A percentile compares a stretch with the other conserved stretches of the same genome.
phyloP scores from a whole-genome alignment of 768 basidiomycete genomes.

The Boletus sp. region DNA sequence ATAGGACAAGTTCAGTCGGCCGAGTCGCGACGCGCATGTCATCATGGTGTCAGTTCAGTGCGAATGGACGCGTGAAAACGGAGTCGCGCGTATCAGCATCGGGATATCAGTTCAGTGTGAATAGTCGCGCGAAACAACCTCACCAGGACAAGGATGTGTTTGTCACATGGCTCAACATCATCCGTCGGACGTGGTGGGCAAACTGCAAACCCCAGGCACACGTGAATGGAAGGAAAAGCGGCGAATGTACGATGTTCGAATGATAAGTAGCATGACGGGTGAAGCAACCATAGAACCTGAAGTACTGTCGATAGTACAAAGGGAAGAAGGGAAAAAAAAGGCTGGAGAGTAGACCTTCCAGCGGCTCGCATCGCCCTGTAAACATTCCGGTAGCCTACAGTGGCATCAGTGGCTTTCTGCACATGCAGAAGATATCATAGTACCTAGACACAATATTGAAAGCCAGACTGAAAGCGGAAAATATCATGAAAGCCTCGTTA shows the following conservation, averaged over 20 bases:
- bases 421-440: background rate
- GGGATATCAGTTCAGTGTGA: background rate
- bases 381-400: conserved; percentile 77
- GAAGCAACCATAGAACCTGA: conserved; percentile 80
- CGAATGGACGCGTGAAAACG: background rate
- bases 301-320: conserved; percentile 69
- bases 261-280: conserved; percentile 57
- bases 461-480: conserved; percentile 64
- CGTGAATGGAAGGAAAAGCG: conserved; percentile 82
- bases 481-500: conserved; percentile 87
- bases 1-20: too few relatives aligned
- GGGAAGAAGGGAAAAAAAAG: conserved; percentile 76
- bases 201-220: conserved; percentile 93
- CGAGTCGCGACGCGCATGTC: too few relatives aligned
- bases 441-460: conserved; percentile 82
- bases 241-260: conserved; percentile 71
- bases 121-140: background rate
- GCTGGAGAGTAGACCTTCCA: conserved; percentile 45
- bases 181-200: conserved; percentile 84
- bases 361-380: conserved; percentile 50
- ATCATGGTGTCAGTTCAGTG: background rate
- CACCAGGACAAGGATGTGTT: conserved; percentile 75
- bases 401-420: conserved; percentile 2
- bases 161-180: conserved; percentile 94
- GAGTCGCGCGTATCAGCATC: too few relatives aligned